These are phyloP conservation scores for Talaromyces ruber DNA, from an alignment of 495 filamentous ascomycete genomes.

Conservation along the genomic window DNA sequence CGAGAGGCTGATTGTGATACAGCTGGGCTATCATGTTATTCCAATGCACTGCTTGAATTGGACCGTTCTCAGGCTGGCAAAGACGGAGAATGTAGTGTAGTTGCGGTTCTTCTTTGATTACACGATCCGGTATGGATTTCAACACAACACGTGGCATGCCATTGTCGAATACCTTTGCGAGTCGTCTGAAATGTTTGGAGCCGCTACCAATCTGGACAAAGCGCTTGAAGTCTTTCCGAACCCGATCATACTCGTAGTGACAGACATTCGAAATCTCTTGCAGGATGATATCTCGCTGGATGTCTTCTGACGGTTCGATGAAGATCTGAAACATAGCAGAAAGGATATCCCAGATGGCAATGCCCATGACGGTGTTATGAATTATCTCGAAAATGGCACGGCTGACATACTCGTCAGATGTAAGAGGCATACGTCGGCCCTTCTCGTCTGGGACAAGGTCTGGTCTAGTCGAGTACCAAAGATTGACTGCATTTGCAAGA, in stretches of 20 bases:
- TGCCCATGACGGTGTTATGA: constrained; percentile 16
- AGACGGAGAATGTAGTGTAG: constrained; percentile 23
- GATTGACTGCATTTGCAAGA: constrained; percentile 19
- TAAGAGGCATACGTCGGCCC: constrained; percentile 14
- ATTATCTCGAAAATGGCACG: constrained; percentile 22
- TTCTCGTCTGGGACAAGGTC: constrained; percentile 27
- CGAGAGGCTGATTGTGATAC: constrained; percentile 7
- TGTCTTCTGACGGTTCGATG: constrained; percentile 8
- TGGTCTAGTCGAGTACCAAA: constrained; percentile 22
- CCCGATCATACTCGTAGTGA: constrained; percentile 24
- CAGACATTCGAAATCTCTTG: constrained; percentile 30
- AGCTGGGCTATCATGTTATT: constrained; percentile 17
- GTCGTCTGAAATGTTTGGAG: constrained; percentile 22
- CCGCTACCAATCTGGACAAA: constrained; percentile 16
- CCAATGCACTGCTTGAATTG: constrained; percentile 15
- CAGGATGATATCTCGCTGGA: constrained; percentile 14
- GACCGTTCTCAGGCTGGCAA: constrained; percentile 15
- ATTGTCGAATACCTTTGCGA: constrained; percentile 18
- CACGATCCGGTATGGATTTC: constrained; percentile 19
- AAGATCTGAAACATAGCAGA: constrained; percentile 19
- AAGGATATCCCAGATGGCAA: constrained; percentile 28
- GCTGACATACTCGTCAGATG: constrained; percentile 24
- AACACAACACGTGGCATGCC: constrained; percentile 16
- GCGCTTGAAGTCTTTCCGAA: constrained; percentile 19
- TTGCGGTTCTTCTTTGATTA: constrained; percentile 14